Evolutionary conservation across 805 yeast genomes (phyloP), one percentile per base, ranked within the genome.

Genomic region (Wickerhamomyces kurtzmanii): DNA sequence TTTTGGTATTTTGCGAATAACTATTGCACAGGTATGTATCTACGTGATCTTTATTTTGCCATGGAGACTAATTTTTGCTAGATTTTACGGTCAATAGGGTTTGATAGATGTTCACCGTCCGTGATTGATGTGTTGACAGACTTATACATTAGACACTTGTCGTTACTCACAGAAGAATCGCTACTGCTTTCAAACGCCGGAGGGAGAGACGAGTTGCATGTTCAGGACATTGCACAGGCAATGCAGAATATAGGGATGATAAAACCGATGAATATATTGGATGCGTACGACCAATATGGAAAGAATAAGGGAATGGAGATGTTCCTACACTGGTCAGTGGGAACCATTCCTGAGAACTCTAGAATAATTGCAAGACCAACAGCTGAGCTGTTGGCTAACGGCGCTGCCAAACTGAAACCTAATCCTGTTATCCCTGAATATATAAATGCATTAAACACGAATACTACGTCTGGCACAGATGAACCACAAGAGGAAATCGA

Each of bases 91-190:
- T 74, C 91, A 0, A 70, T 75, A 17, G 98, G 98, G 0, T 84
- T 86, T 43, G 95, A 84, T 36, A 67, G 75, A 41, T 75, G 87
- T 37, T 64, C 75, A 28, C 82, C 89, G 6, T 61, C 71, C 6
- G 69, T 80, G 1, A 59, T 89, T 8, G 87, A 85, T 44, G 65
- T 75, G 3, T 40, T 86, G n/a, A 76, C 94, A 0, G 96, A 86
- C 43, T 45, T 89, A 2, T 74, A 79, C 46, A 56, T 81, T 12
- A 66, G 79, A 32, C 78, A 75, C 46, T 51, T 89, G 24, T 57
- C 59, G 27, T 53, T 75, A 12, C 45, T 89, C 13, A 51, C 75
- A 2, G 39, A 53, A 9, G 71, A 72, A 27, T 58, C 84, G 1
- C 43, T 51, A 18, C 57, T 58, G 29, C 59, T 74, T 29, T 67